Evolutionary conservation across 805 yeast species (phyloP).

Genomic region (Candida pseudofarinosa): DNA sequence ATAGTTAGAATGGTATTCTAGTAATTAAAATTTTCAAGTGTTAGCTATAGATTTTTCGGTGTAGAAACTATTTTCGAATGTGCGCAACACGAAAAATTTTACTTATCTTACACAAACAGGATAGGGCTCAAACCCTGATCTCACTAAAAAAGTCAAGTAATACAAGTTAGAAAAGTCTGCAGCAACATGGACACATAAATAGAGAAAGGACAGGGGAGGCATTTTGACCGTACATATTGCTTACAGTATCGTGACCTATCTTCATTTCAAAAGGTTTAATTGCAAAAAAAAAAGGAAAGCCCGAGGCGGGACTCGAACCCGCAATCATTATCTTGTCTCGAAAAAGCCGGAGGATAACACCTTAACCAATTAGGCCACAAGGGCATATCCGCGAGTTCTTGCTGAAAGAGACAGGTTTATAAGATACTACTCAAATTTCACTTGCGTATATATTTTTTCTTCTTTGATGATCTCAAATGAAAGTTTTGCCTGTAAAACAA

Average conservation of each 20-base stretch:
- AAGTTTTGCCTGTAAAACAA: too few relatives aligned
- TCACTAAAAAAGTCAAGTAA: too few relatives aligned
- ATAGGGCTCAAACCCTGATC: neutral
- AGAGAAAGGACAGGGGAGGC: too few relatives aligned
- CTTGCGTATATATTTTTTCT: neutral
- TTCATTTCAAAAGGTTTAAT: too few relatives aligned
- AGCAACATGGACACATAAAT: too few relatives aligned
- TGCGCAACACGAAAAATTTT: slow-evolving; percentile 6
- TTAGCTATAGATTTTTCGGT: slow-evolving; percentile 3
- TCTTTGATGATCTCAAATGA: too few relatives aligned
- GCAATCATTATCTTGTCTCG: slow-evolving; percentile 53
- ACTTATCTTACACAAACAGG: slow-evolving; percentile 6
- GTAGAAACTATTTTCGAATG: slow-evolving; percentile 1
- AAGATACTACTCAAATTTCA: neutral
- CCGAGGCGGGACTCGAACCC: slow-evolving; percentile 80
- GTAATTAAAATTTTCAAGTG: slow-evolving; percentile 4
- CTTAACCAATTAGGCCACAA: slow-evolving; percentile 74
- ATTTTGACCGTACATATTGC: too few relatives aligned
- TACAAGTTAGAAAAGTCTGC: too few relatives aligned
- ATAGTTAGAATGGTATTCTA: slow-evolving; percentile 5
- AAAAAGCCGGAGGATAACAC: slow-evolving; percentile 60
- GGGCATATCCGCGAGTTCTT: slow-evolving; percentile 33
- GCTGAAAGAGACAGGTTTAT: neutral
- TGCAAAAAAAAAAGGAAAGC: slow-evolving; percentile 22
- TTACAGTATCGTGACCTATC: too few relatives aligned